Conservation (phyloP, 352 stramenopile species). For the Phytophthora podocarpi region DNA sequence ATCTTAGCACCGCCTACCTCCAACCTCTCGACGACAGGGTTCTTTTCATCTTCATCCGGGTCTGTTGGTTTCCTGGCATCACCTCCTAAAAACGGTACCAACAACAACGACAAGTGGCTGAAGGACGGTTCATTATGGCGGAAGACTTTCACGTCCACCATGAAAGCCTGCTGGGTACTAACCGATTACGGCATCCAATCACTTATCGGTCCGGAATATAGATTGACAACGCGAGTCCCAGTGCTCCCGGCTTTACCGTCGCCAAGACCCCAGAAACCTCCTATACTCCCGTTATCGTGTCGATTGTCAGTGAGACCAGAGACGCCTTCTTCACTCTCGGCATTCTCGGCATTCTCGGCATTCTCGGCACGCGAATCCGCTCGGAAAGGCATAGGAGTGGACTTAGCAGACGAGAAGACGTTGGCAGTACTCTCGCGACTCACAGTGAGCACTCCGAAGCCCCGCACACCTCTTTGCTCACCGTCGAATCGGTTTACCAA, state of each 20-base stretch:
- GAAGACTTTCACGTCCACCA: slow-evolving; percentile 46
- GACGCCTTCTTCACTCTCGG: slow-evolving; percentile 34
- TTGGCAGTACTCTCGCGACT: slow-evolving; percentile 53
- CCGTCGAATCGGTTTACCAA: slow-evolving; percentile 20
- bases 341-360: slow-evolving; percentile 43
- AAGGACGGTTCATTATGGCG: slow-evolving; percentile 46
- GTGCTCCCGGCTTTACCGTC: slow-evolving; percentile 39
- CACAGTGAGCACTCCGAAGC: slow-evolving; percentile 38
- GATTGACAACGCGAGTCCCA: slow-evolving; percentile 52
- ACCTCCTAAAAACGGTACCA: slow-evolving; percentile 18
- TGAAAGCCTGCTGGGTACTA: slow-evolving; percentile 75
- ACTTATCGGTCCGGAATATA: slow-evolving; percentile 70
- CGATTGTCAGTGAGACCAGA: slow-evolving; percentile 32
- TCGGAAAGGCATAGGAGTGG: slow-evolving; percentile 49
- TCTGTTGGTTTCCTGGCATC: slow-evolving; percentile 31
- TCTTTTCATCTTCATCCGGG: slow-evolving; percentile 30
- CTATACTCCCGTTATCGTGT: slow-evolving; percentile 37
- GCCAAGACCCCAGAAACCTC: slow-evolving; percentile 17
- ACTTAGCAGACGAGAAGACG: slow-evolving; percentile 55
- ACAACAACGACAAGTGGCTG: slow-evolving; percentile 24
- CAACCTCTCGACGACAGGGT: slow-evolving; percentile 22
- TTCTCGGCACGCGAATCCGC: slow-evolving; percentile 51
- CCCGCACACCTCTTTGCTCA: slow-evolving; percentile 37
- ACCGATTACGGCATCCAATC: slow-evolving; percentile 62
- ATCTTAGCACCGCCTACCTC: slow-evolving; percentile 53